Evolutionary conservation across 495 filamentous ascomycete genomes (phyloP).

Genomic region (Talaromyces trachyspermus): DNA sequence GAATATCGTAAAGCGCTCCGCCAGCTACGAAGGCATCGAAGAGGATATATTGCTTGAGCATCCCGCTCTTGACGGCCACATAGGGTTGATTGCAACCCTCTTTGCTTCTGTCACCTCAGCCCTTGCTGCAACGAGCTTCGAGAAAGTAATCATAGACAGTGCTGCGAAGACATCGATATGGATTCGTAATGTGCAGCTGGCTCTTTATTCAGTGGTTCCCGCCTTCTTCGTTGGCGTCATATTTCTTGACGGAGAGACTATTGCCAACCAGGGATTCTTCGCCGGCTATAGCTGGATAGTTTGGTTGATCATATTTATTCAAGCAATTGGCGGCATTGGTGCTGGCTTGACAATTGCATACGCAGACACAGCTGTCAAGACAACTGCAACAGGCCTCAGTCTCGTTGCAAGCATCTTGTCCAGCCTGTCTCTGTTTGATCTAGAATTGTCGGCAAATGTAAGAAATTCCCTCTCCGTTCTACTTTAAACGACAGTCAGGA

Average conservation of each 20-base stretch:
- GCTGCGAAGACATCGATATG: conserved; percentile 64
- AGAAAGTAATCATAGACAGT: conserved; percentile 87
- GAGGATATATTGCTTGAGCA: conserved; percentile 61
- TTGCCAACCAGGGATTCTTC: conserved; percentile 81
- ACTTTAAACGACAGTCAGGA: neutral
- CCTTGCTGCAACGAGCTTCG: conserved; percentile 83
- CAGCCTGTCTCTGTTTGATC: conserved; percentile 78
- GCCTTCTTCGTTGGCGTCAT: conserved; percentile 80
- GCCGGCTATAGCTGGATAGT: conserved; percentile 88
- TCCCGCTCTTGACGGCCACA: conserved; percentile 61
- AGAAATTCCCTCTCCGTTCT: conserved; percentile 21
- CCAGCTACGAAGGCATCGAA: conserved; percentile 88
- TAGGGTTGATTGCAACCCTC: conserved; percentile 74
- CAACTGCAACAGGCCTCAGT: conserved; percentile 84
- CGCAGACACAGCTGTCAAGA: conserved; percentile 83
- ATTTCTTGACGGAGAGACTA: conserved; percentile 76
- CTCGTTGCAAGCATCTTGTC: conserved; percentile 78
- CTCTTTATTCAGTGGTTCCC: conserved; percentile 84
- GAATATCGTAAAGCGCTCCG: conserved; percentile 63
- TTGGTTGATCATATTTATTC: conserved; percentile 75
- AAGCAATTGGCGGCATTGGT: conserved; percentile 75
- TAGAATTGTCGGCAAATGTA: conserved; percentile 63
- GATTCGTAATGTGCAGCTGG: conserved; percentile 90
- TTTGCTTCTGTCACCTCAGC: conserved; percentile 72
- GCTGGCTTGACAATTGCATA: conserved; percentile 81